These are phyloP conservation scores for Fraxinus pennsylvanica DNA, from an alignment of 257 asterid genomes.

Conservation along the genomic window DNA sequence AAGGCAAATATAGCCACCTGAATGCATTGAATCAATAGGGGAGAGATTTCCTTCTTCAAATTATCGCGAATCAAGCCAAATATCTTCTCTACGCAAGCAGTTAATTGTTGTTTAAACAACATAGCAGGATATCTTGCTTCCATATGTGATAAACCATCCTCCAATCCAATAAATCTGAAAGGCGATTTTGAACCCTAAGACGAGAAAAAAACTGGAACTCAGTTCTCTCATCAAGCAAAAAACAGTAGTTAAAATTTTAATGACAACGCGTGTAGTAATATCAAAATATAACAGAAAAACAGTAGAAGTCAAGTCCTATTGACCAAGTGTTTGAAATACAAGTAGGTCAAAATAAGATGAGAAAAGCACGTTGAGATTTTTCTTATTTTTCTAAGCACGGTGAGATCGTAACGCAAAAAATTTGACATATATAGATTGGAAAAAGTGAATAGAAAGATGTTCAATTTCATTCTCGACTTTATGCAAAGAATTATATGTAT, in stretches of 20 bases:
- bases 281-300: neutral
- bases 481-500: constrained; percentile 1
- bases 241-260: neutral
- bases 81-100: constrained; percentile 95
- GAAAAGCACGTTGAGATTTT: neutral
- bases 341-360: neutral
- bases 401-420: neutral
- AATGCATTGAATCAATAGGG: constrained; percentile 83
- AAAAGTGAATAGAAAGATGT: neutral
- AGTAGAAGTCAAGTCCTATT: neutral
- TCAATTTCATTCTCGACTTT: neutral
- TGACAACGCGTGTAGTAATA: neutral
- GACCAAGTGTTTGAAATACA: neutral
- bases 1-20: constrained; percentile 53
- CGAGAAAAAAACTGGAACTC: constrained; percentile 18
- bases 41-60: constrained; percentile 95
- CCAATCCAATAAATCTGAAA: constrained; percentile 64
- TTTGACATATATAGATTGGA: neutral
- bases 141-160: constrained; percentile 79
- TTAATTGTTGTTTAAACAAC: constrained; percentile 86
- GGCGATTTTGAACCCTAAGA: constrained; percentile 68
- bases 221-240: neutral
- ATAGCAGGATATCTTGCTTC: constrained; percentile 96
- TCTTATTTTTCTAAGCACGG: neutral
- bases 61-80: constrained; percentile 95